phyloP scores from a whole-genome alignment of 208 protist genomes.

The Phytomonas sp. region DNA sequence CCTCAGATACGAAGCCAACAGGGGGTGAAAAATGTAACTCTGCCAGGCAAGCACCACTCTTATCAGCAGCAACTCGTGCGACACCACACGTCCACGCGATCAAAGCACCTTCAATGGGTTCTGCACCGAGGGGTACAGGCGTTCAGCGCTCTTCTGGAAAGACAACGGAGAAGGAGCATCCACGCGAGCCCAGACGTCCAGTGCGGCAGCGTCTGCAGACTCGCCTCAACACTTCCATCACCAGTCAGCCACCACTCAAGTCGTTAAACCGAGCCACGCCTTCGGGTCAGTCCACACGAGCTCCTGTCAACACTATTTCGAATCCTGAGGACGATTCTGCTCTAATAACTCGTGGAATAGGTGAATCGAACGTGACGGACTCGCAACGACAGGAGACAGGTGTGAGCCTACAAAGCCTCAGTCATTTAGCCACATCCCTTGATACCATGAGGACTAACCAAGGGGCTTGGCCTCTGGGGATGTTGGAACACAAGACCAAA shows the following conservation, averaged over 20 bases:
- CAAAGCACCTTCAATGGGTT: background rate
- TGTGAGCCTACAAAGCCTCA: background rate
- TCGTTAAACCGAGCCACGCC: background rate
- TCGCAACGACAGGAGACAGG: background rate
- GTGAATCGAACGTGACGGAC: background rate
- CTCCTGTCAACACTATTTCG: background rate
- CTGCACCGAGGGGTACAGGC: background rate
- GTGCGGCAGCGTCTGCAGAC: slow-evolving; percentile 8
- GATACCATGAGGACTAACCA: background rate
- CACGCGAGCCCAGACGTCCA: background rate
- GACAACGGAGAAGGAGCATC: background rate
- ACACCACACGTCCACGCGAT: background rate
- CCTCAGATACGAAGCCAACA: background rate
- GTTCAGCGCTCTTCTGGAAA: background rate
- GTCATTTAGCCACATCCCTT: background rate
- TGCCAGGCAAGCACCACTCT: background rate
- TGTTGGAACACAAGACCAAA: background rate
- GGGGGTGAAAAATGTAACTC: background rate
- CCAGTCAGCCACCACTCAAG: background rate
- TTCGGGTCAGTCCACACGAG: background rate
- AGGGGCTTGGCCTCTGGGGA: background rate
- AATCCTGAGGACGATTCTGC: background rate
- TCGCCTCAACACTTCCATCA: background rate
- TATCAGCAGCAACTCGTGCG: background rate
- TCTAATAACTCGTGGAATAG: background rate